These are phyloP conservation scores for Collybia sordida DNA, from an alignment of 768 basidiomycete species.

Conservation along the genomic window DNA sequence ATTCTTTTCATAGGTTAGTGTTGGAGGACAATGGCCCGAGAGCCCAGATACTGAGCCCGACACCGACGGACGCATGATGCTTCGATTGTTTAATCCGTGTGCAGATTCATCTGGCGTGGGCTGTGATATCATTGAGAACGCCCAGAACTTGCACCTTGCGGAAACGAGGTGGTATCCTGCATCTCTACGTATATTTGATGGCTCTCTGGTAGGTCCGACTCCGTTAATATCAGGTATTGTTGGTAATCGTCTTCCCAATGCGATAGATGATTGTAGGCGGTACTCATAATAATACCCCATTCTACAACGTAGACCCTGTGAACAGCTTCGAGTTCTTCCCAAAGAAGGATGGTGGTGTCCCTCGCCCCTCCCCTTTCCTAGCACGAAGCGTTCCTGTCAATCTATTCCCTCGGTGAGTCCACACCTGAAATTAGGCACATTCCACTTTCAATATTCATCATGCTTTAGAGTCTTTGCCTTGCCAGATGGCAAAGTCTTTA, in stretches of 20 bases:
- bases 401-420: constrained; percentile 21
- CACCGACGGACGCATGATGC: constrained; percentile 30
- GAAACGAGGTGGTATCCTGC: constrained; percentile 42
- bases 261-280: constrained; percentile 32
- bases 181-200: constrained; percentile 31
- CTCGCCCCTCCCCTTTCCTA: constrained; percentile 25
- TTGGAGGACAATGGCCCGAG: constrained; percentile 27
- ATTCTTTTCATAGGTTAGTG: constrained; percentile 24
- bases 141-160: constrained; percentile 28
- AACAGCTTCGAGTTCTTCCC: background rate
- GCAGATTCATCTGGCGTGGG: constrained; percentile 20
- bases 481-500: constrained; percentile 40
- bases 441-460: too few species aligned
- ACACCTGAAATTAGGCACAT: background rate
- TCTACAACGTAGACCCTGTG: constrained; percentile 25
- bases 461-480: constrained; percentile 31
- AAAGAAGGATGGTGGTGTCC: constrained; percentile 33
- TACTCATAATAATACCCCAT: constrained; percentile 22
- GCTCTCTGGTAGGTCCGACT: constrained; percentile 31
- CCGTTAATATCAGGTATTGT: constrained; percentile 25
- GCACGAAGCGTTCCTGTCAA: constrained; percentile 20
- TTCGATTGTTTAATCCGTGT: constrained; percentile 40
- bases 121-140: constrained; percentile 37
- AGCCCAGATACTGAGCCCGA: constrained; percentile 20
- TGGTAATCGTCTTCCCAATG: too few species aligned